Evolutionary conservation across 768 basidiomycete genomes (phyloP), one percentile per base, ranked within the genome.

Genomic region (Tylopilus rubrobrunneus): DNA sequence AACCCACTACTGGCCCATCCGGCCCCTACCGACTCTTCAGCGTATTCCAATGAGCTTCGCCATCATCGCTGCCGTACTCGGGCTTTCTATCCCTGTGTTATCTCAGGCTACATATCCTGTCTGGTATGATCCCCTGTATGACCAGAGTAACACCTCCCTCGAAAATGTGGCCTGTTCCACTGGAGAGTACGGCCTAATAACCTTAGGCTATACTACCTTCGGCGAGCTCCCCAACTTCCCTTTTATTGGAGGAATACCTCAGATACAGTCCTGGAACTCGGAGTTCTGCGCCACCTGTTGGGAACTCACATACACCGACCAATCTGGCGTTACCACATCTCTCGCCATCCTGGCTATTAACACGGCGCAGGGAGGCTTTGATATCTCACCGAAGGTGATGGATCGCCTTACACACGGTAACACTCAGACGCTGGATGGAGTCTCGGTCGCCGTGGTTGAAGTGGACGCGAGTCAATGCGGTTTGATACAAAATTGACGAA

Each of bases 201-300:
- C 34, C 27, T 1, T 34, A 5, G 40, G 47, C 15, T 44, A 43
- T 17, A 21, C 23, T 14, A 37, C 21, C 6, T 28, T 53, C 1
- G 9, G n/a, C 0, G 10, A 43, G 3, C 4, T 48, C 9, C 52
- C 41, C 36, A 12, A 19, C 19, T 44, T 19, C 19, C 52, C 85
- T 1, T 63, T 72, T 65, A 81, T 87, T 60, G 84, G 82, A 29
- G 84, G 79, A 1, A 79, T 75, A 1, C 70, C 73, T 15, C 80
- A 75, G 36, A 71, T 86, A 52, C 66, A 65, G 7, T 77, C 76
- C 27, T 85, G 70, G 67, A 74, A 81, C 63, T 84, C 82, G 1
- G 55, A 65, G 2, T 69, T 72, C 42, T 87, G 85, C 59, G 83
- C 82, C 2, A 75, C 76, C 25, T 87, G 86, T 67, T 87, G 83